Evolutionary conservation across 768 basidiomycete species (phyloP).

Genomic region (Thelephora ganbajun): DNA sequence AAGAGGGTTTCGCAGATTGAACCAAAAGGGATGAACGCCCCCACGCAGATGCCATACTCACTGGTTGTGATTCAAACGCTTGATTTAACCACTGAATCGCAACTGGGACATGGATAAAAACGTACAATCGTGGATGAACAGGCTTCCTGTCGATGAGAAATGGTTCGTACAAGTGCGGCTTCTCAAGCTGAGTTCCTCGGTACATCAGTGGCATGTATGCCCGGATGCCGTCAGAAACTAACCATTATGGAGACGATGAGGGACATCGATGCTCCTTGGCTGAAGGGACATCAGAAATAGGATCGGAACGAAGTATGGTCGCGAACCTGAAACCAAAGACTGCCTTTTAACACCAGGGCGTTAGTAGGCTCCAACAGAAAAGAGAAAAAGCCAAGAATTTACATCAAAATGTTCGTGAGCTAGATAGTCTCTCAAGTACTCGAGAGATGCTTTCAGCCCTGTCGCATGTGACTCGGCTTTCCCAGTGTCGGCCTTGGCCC

Average conservation of each 20-base stretch:
- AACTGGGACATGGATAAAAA: slow-evolving; percentile 2
- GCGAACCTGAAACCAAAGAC: slow-evolving; percentile 67
- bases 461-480: slow-evolving; percentile 30
- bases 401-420: slow-evolving; percentile 53
- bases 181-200: slow-evolving; percentile 30
- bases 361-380: slow-evolving; percentile 5
- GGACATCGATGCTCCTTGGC: slow-evolving; percentile 72
- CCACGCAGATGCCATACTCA: slow-evolving; percentile 60
- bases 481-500: slow-evolving; percentile 29
- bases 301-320: slow-evolving; percentile 1
- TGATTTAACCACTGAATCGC: background rate
- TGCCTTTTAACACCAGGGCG: slow-evolving; percentile 29
- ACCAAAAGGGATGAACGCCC: slow-evolving; percentile 46
- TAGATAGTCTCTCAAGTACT: slow-evolving; percentile 40
- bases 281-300: slow-evolving; percentile 13
- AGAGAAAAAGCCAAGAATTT: slow-evolving; percentile 17
- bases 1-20: slow-evolving; percentile 37
- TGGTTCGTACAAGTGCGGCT: slow-evolving; percentile 33
- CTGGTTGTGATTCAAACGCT: slow-evolving; percentile 24
- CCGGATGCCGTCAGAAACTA: slow-evolving; percentile 12
- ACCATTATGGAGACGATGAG: slow-evolving; percentile 59
- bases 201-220: background rate
- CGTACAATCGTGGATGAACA: slow-evolving; percentile 67
- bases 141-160: slow-evolving; percentile 52
- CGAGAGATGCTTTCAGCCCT: slow-evolving; percentile 48